phyloP scores from a whole-genome alignment of 1,139 yeast species.

The Yamadazyma trypodendri region DNA sequence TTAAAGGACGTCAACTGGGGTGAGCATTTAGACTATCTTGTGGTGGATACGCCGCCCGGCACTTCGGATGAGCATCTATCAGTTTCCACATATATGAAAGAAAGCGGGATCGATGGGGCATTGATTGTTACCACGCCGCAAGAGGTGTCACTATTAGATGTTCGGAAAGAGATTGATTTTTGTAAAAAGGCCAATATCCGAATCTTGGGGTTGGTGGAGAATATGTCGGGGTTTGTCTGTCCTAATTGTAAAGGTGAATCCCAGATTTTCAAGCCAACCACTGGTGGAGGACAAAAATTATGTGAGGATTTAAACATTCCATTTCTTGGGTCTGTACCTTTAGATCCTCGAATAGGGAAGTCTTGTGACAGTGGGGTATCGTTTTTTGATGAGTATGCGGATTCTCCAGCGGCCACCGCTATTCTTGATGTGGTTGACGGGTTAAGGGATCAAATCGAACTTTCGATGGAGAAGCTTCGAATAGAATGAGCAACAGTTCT shows the following conservation, averaged over 20 bases:
- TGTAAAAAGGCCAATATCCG: constrained; percentile 87
- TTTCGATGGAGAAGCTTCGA: constrained; percentile 17
- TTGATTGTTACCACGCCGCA: constrained; percentile 95
- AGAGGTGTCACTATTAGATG: constrained; percentile 93
- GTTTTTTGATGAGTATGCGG: constrained; percentile 80
- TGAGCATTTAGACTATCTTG: constrained; percentile 72
- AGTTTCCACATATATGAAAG: constrained; percentile 83
- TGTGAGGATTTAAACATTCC: constrained; percentile 77
- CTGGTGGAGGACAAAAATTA: constrained; percentile 90
- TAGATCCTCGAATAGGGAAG: constrained; percentile 91
- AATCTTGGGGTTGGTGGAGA: constrained; percentile 88
- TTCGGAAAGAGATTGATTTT: constrained; percentile 92
- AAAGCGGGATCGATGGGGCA: constrained; percentile 94
- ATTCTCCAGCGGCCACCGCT: constrained; percentile 90
- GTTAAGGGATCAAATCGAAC: constrained; percentile 47
- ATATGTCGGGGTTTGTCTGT: constrained; percentile 98
- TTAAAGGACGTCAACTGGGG: constrained; percentile 98
- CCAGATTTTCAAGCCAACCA: constrained; percentile 87
- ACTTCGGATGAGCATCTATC: constrained; percentile 96
- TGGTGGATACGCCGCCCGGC: constrained; percentile 98
- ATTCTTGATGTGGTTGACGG: constrained; percentile 79
- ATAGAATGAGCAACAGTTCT: no score
- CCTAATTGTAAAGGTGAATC: constrained; percentile 92
- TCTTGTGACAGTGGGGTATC: constrained; percentile 89
- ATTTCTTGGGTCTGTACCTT: constrained; percentile 87